Evolutionary conservation across 352 stramenopile species (phyloP).

Genomic region (Globisporangium parvum): DNA sequence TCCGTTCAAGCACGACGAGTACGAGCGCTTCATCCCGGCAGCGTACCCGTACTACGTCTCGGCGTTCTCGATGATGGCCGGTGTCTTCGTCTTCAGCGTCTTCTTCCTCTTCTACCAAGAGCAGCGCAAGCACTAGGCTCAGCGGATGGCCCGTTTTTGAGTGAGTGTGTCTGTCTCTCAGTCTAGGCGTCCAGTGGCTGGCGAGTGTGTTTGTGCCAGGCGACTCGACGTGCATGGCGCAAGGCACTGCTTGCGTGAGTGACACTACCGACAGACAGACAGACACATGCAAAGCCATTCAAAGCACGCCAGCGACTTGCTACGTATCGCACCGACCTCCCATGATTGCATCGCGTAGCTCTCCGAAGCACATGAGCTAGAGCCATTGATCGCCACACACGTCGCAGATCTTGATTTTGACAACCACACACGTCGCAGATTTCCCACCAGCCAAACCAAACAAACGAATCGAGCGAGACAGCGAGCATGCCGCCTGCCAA

Average conservation of each 20-base stretch:
- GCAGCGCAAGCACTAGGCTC: constrained; percentile 1
- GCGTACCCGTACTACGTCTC: constrained; percentile 91
- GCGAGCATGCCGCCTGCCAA: constrained; percentile 16
- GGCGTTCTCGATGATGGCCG: constrained; percentile 88
- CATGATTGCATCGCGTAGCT: too few relatives aligned
- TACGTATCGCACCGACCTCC: too few relatives aligned
- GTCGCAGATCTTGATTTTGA: neutral
- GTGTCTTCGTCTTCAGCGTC: constrained; percentile 87
- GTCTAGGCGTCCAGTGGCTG: neutral
- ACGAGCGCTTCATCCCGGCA: constrained; percentile 91
- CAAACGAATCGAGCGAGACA: constrained; percentile 1
- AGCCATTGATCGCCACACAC: neutral
- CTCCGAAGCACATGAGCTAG: too few relatives aligned
- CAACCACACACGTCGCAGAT: neutral
- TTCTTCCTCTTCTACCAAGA: constrained; percentile 86
- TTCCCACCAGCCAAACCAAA: neutral
- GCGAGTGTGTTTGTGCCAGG: too few relatives aligned
- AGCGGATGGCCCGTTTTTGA: neutral
- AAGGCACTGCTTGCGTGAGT: too few relatives aligned
- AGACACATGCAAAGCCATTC: neutral
- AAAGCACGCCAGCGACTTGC: too few relatives aligned
- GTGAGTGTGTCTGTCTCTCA: neutral
- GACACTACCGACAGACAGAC: neutral
- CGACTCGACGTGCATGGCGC: too few relatives aligned
- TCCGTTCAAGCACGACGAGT: constrained; percentile 95